Evolutionary conservation across 1,284 basidiomycete genomes (phyloP).

Genomic region (Tremellales sp.): DNA sequence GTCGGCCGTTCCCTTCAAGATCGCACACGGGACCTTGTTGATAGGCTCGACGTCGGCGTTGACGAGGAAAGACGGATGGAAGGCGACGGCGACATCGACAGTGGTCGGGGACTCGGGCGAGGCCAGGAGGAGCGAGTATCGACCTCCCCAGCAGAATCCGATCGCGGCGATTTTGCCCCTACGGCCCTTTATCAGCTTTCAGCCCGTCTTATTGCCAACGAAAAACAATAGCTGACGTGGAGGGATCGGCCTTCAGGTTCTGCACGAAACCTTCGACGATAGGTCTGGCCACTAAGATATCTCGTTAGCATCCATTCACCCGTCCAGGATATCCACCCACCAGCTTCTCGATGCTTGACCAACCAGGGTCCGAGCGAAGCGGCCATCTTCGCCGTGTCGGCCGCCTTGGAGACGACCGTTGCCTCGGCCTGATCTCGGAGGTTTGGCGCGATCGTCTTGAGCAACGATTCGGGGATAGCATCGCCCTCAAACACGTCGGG

Average conservation of each 20-base stretch:
- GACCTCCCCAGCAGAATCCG: conserved; percentile 32
- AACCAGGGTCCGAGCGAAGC: conserved; percentile 32
- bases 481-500: conserved; percentile 64
- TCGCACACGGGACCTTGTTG: conserved; percentile 34
- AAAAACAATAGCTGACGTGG: conserved; percentile 24
- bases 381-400: conserved; percentile 29
- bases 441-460: conserved; percentile 44
- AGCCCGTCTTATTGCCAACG: neutral
- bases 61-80: conserved; percentile 65
- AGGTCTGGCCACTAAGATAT: conserved; percentile 26
- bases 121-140: conserved; percentile 42
- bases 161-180: conserved; percentile 37
- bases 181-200: conserved; percentile 2
- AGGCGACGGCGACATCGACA: conserved; percentile 58
- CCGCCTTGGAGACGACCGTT: conserved; percentile 43
- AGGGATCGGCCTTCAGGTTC: conserved; percentile 33
- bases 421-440: conserved; percentile 24
- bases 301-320: neutral
- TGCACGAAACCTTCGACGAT: conserved; percentile 40
- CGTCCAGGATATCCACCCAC: conserved; percentile 11
- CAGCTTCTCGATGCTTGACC: conserved; percentile 40
- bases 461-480: conserved; percentile 51
- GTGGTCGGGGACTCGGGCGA: conserved; percentile 65
- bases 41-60: conserved; percentile 57
- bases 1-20: conserved; percentile 43